phyloP scores from a whole-genome alignment of 2,329 filamentous ascomycete species.

The Beauveria caledonica region DNA sequence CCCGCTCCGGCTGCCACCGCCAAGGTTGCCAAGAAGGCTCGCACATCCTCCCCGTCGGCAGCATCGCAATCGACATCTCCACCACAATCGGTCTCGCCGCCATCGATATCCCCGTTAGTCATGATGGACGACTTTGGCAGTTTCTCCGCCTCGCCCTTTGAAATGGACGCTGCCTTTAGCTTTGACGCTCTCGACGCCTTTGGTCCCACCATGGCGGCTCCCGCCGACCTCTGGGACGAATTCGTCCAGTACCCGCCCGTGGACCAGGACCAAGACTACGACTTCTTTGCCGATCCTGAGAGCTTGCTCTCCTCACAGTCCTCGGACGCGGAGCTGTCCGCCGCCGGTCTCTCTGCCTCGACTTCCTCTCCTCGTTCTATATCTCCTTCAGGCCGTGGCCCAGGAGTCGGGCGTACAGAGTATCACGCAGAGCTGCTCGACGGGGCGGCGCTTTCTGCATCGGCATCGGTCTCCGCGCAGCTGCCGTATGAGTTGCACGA shows the following conservation, averaged over 20 bases:
- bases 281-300: slow-evolving; percentile 38
- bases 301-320: slow-evolving; percentile 33
- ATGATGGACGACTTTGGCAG: not conserved
- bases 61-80: slow-evolving; percentile 14
- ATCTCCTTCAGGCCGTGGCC: slow-evolving; percentile 10
- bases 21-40: slow-evolving; percentile 5
- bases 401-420: slow-evolving; percentile 7
- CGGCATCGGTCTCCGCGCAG: slow-evolving; percentile 10
- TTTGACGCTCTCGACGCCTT: slow-evolving; percentile 12
- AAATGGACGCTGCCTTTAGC: slow-evolving; percentile 14
- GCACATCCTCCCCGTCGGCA: slow-evolving; percentile 8
- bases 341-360: slow-evolving; percentile 19
- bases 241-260: slow-evolving; percentile 36
- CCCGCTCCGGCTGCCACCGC: slow-evolving; percentile 1
- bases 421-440: slow-evolving; percentile 7
- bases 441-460: not conserved
- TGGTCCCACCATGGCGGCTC: slow-evolving; percentile 11
- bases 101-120: slow-evolving; percentile 3
- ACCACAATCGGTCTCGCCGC: not conserved
- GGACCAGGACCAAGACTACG: slow-evolving; percentile 30
- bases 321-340: slow-evolving; percentile 15
- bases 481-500: slow-evolving; percentile 32
- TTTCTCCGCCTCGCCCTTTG: slow-evolving; percentile 12
- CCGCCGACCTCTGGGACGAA: slow-evolving; percentile 34
- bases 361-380: not conserved